A percentile compares a stretch with the other conserved stretches of the same genome.
Evolutionary conservation across 345 rosid species (phyloP).

Genomic region (Barbarea vulgaris): DNA sequence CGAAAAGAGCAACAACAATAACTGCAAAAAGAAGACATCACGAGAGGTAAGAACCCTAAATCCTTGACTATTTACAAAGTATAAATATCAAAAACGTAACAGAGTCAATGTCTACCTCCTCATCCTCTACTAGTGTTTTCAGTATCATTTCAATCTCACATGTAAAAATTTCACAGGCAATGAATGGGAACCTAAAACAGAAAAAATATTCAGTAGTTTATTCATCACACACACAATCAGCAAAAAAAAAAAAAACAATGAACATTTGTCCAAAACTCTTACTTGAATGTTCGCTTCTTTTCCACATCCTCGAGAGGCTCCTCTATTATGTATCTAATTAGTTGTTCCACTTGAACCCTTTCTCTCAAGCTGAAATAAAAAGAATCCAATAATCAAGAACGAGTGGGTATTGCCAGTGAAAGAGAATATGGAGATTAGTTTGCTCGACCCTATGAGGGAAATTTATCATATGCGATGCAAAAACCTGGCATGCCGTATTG

Average conservation of each 20-base stretch:
- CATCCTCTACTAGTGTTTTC: slow-evolving; percentile 89
- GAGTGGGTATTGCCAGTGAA: slow-evolving; percentile 8
- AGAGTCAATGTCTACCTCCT: slow-evolving; percentile 59
- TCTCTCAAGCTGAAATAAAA: slow-evolving; percentile 73
- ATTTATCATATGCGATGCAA: slow-evolving; percentile 3
- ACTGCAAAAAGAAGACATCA: slow-evolving; percentile 51
- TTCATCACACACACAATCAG: slow-evolving; percentile 22
- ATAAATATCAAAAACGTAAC: slow-evolving; percentile 14
- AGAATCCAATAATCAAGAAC: slow-evolving; percentile 22
- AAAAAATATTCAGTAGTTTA: slow-evolving; percentile 6
- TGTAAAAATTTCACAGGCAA: slow-evolving; percentile 91
- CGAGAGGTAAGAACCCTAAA: slow-evolving; percentile 22
- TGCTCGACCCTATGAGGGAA: neutral
- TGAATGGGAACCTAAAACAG: slow-evolving; percentile 73
- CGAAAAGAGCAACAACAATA: slow-evolving; percentile 85
- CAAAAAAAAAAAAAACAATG: slow-evolving; percentile 3
- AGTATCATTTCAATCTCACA: slow-evolving; percentile 93
- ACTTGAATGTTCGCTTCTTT: slow-evolving; percentile 74
- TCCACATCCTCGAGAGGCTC: slow-evolving; percentile 79
- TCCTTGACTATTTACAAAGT: neutral
- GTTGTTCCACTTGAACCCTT: slow-evolving; percentile 77
- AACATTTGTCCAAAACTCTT: slow-evolving; percentile 36
- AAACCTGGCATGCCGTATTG: slow-evolving; percentile 2
- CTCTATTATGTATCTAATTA: slow-evolving; percentile 72
- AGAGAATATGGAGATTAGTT: slow-evolving; percentile 1